These are phyloP conservation scores for Entamoeba nuttalli DNA, from an alignment of 208 protist species.

Conservation along the genomic window DNA sequence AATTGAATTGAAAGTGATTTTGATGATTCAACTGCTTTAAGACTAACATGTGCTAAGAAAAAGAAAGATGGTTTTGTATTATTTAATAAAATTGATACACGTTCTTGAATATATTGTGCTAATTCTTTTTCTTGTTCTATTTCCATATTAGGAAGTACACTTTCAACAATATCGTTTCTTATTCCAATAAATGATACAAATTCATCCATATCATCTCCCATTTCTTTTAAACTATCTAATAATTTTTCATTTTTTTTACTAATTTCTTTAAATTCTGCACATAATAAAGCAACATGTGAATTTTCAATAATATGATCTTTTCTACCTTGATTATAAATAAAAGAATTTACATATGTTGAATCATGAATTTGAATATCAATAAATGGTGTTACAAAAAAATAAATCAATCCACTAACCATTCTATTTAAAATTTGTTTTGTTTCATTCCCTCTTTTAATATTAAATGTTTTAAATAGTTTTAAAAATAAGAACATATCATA, in stretches of 20 bases:
- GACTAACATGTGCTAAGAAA: background rate
- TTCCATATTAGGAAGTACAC: background rate
- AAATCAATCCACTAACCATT: background rate
- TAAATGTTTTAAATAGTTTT: background rate
- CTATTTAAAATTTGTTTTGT: background rate
- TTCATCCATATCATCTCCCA: background rate
- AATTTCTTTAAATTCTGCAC: background rate
- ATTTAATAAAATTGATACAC: background rate
- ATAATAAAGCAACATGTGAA: background rate
- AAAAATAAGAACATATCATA: background rate
- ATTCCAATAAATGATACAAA: background rate
- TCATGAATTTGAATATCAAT: background rate
- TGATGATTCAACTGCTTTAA: background rate
- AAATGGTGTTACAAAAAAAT: background rate
- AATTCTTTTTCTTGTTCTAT: background rate
- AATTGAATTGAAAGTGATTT: background rate
- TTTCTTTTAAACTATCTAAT: background rate
- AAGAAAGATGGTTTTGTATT: background rate
- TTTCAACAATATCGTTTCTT: background rate
- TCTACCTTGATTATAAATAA: background rate
- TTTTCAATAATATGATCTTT: background rate
- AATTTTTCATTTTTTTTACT: background rate
- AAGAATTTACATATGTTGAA: background rate
- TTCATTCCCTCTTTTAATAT: background rate
- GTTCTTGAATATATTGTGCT: background rate